These are phyloP conservation scores for Kuraishia cidri DNA, from an alignment of 805 yeast species.

Conservation along the genomic window DNA sequence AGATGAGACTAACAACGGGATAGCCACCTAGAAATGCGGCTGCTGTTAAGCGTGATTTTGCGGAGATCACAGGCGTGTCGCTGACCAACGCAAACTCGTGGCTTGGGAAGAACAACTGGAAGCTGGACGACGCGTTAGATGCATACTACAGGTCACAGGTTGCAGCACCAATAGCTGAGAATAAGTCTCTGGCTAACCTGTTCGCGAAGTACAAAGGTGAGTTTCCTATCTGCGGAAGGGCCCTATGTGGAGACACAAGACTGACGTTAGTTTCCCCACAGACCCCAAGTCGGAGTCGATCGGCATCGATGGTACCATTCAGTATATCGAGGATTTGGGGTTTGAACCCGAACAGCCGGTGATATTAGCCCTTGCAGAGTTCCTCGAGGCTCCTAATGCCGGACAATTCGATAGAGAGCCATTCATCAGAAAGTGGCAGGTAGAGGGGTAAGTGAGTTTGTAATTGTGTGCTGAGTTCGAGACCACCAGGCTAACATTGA, in stretches of 20 bases:
- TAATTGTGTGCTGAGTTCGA: not conserved
- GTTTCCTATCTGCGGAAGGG: no score
- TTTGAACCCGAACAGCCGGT: slow-evolving; percentile 68
- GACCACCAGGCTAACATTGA: not conserved
- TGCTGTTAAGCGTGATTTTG: slow-evolving; percentile 13
- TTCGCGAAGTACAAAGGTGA: slow-evolving; percentile 20
- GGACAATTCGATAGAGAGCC: slow-evolving; percentile 46
- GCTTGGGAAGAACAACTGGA: slow-evolving; percentile 17
- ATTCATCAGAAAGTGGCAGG: slow-evolving; percentile 55
- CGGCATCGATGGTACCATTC: slow-evolving; percentile 72
- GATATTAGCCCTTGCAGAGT: slow-evolving; percentile 62
- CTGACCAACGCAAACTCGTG: slow-evolving; percentile 24
- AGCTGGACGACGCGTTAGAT: slow-evolving; percentile 22
- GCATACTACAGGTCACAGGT: no score
- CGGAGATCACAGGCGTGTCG: slow-evolving; percentile 29
- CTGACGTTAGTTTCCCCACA: slow-evolving; percentile 11
- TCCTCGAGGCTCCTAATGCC: slow-evolving; percentile 55
- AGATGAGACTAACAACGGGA: no score
- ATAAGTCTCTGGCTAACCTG: slow-evolving; percentile 14
- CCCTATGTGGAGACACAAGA: not conserved
- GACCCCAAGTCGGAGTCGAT: slow-evolving; percentile 27
- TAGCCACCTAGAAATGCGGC: slow-evolving; percentile 1
- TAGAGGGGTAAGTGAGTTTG: slow-evolving; percentile 9
- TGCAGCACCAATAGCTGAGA: slow-evolving; percentile 4
- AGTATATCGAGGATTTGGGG: slow-evolving; percentile 56